phyloP scores from a whole-genome alignment of 352 stramenopile genomes.

The Globisporangium iwayamae region DNA sequence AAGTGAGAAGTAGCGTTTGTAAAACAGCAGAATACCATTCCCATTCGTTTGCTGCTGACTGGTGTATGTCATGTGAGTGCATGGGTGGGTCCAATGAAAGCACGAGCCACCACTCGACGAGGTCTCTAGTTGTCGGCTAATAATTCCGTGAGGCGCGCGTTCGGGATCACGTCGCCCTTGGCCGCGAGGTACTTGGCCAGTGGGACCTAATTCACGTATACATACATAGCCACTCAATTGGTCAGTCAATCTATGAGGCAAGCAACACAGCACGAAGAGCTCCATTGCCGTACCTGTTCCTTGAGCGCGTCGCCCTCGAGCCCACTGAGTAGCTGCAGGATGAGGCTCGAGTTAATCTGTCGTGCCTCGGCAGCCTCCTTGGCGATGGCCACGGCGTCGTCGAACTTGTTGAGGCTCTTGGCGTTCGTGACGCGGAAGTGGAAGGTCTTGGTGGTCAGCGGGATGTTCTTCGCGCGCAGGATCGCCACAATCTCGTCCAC shows the following conservation, averaged over 20 bases:
- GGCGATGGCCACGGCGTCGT: slow-evolving; percentile 58
- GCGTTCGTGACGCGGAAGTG: slow-evolving; percentile 68
- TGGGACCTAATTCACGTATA: slow-evolving; percentile 34
- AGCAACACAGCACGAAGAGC: neutral
- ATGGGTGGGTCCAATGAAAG: neutral
- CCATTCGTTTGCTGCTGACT: neutral
- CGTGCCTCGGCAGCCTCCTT: slow-evolving; percentile 54
- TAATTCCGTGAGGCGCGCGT: slow-evolving; percentile 49
- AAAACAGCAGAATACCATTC: neutral
- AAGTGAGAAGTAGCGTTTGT: neutral
- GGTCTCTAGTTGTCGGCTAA: slow-evolving; percentile 37
- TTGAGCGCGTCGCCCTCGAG: slow-evolving; percentile 56
- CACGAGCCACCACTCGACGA: neutral
- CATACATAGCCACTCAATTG: neutral
- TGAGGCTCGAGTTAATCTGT: slow-evolving; percentile 79
- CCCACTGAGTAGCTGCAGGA: slow-evolving; percentile 64
- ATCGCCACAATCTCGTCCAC: slow-evolving; percentile 62
- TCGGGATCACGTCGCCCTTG: slow-evolving; percentile 78
- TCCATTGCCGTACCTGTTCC: slow-evolving; percentile 34
- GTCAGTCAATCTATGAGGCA: neutral
- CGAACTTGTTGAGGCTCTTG: slow-evolving; percentile 54
- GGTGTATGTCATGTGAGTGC: neutral
- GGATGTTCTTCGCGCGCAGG: slow-evolving; percentile 43
- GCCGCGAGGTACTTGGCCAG: slow-evolving; percentile 75
- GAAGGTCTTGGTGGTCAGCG: slow-evolving; percentile 68